Conservation (phyloP, 257 asterid species). For the Ehretia macrophylla region DNA sequence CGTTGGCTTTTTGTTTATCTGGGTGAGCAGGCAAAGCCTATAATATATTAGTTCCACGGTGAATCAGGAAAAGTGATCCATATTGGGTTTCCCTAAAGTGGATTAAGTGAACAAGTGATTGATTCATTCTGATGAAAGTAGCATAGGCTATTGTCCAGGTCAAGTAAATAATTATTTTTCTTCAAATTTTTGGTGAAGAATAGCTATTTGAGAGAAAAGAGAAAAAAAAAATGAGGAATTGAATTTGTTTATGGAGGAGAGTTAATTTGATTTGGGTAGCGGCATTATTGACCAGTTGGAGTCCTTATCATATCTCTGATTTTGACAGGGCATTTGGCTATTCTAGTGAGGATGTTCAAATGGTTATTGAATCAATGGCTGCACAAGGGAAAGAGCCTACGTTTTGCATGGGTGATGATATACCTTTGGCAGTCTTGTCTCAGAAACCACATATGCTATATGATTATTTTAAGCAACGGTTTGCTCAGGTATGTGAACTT, state of each 20-base stretch:
- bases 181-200: not conserved
- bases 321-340: constrained; percentile 84
- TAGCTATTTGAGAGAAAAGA: not conserved
- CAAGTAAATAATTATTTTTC: not conserved
- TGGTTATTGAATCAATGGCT: constrained; percentile 99
- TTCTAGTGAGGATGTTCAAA: constrained; percentile 99
- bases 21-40: too few species aligned
- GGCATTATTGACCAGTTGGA: constrained; percentile 6
- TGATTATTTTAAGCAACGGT: constrained; percentile 96
- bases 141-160: too few species aligned
- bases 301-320: constrained; percentile 16
- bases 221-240: not conserved
- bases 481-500: constrained; percentile 75
- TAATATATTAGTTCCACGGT: too few species aligned
- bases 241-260: not conserved
- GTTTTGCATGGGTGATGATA: constrained; percentile 99
- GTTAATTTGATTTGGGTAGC: constrained; percentile 5
- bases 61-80: too few species aligned
- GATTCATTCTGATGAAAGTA: too few species aligned
- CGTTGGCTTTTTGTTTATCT: too few species aligned
- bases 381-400: constrained; percentile 99
- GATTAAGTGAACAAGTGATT: too few species aligned
- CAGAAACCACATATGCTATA: constrained; percentile 82
- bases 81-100: too few species aligned
- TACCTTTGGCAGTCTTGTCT: constrained; percentile 91